phyloP scores from a whole-genome alignment of 768 basidiomycete species.

The Termitomyces sp. region DNA sequence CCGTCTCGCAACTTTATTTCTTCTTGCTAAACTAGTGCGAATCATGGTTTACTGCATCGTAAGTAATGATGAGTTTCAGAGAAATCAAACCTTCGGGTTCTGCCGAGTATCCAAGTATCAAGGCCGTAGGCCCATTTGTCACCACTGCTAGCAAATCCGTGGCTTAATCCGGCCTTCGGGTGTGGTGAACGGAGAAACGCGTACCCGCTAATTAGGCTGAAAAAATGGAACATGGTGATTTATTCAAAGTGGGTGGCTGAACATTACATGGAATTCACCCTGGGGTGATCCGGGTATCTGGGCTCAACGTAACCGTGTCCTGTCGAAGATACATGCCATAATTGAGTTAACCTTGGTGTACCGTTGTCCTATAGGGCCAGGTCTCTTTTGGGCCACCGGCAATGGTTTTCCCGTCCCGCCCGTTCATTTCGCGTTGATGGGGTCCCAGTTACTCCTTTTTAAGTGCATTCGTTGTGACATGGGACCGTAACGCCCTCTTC shows the following conservation, averaged over 20 bases:
- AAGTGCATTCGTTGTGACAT: too few relatives aligned
- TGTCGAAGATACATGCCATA: conserved; percentile 62
- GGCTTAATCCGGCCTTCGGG: conserved; percentile 47
- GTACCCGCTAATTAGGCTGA: conserved; percentile 73
- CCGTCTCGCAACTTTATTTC: background rate
- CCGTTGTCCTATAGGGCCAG: too few relatives aligned
- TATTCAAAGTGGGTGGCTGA: background rate
- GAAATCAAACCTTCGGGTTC: background rate
- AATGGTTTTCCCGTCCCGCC: too few relatives aligned
- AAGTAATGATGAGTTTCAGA: background rate
- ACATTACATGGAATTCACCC: conserved; percentile 64
- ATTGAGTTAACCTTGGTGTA: conserved; percentile 67
- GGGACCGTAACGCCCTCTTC: too few relatives aligned
- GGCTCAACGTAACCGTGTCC: conserved; percentile 79
- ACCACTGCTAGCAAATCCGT: background rate
- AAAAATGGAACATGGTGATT: conserved; percentile 2
- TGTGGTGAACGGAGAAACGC: conserved; percentile 83
- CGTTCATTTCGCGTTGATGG: too few relatives aligned
- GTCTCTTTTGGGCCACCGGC: too few relatives aligned
- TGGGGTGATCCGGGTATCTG: conserved; percentile 76
- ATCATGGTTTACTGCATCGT: background rate
- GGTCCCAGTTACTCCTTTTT: too few relatives aligned
- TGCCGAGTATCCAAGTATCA: too few relatives aligned
- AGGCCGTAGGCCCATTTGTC: background rate
- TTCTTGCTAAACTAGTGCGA: background rate